Base-by-base conservation (phyloP, 495 filamentous ascomycete species). In the Oleoguttula mirabilis region DNA sequence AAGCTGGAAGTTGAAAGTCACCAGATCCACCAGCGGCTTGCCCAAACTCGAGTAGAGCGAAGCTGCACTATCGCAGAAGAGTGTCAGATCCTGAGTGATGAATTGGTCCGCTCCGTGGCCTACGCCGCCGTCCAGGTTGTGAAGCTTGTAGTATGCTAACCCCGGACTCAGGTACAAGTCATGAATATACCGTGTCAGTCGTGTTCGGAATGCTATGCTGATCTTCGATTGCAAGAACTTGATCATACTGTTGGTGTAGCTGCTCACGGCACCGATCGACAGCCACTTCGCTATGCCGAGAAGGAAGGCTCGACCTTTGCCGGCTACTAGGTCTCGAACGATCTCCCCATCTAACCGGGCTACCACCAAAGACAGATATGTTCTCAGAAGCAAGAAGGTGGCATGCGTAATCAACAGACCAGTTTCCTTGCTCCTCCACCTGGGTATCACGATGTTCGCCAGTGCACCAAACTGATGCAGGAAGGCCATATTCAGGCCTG, bases 221-320 rank as follows among this genome's bases (percentile, higher is more conserved):
- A 96, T 84, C 67, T 99, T 99, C 36, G 84, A 84, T 58, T 99
- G 88, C 40, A 99, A 73, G 63, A 87, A 99, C 62, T 95, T 95
- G 64, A 99, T 96, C 79, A 86, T 88, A 27, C 86, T 84, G 59
- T 95, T 95, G 27, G 84, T 92, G 57, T 93, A 93, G 0, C 84
- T 87, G 14, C 83, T 84, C 50, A 94, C 73, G 30, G 70, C 72
- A 32, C 77, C 75, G 33, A 84, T 75, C 17, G 77, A 76, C 46
- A 76, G 72, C 80, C 81, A 85, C 62, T 95, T 94, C 36, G 80
- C 55, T 41, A 99, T 78, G 17, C 92, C 92, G 80, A 79, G 84
- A 17, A 86, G 66, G 60, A 99, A 99, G 8, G 73, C 66, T 43
- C 71, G 83, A 10, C 90, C 86, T 60, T 95, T 93, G 11, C 88